phyloP scores from a whole-genome alignment of 2,329 filamentous ascomycete species.

The Pseudogymnoascus sp. region DNA sequence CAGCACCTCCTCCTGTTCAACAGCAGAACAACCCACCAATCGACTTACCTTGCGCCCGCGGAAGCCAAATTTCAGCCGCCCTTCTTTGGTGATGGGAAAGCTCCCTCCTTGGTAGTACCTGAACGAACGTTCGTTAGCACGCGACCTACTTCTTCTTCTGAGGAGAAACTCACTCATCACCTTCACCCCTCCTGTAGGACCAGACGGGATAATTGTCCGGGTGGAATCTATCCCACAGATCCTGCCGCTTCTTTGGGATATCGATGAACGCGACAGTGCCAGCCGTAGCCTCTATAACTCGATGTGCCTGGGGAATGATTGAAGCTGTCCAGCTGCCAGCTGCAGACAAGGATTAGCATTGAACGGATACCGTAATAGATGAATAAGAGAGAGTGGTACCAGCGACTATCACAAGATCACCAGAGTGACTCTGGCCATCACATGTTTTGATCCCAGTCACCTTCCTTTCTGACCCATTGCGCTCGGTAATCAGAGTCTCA shows the following conservation, averaged over 20 bases:
- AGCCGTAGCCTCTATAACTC: conserved; percentile 31
- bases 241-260: conserved; percentile 25
- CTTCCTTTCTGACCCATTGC: conserved; percentile 12
- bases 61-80: conserved; percentile 25
- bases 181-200: background rate
- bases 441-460: conserved; percentile 25
- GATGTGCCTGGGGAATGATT: conserved; percentile 20
- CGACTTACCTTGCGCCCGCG: conserved; percentile 15
- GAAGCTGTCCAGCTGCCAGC: conserved; percentile 28
- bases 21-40: background rate
- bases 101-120: conserved; percentile 20
- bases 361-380: background rate
- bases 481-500: conserved; percentile 8
- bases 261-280: conserved; percentile 32
- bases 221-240: conserved; percentile 30
- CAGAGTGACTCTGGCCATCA: conserved; percentile 22
- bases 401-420: conserved; percentile 25
- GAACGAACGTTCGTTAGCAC: background rate
- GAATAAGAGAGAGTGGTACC: conserved; percentile 11
- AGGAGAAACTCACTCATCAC: background rate
- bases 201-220: conserved; percentile 30
- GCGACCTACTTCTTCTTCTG: background rate
- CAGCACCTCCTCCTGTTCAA: background rate
- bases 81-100: conserved; percentile 22
- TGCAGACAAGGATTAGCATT: background rate